phyloP scores from a whole-genome alignment of 164 flowering plant species.

The Litsea cubeba region DNA sequence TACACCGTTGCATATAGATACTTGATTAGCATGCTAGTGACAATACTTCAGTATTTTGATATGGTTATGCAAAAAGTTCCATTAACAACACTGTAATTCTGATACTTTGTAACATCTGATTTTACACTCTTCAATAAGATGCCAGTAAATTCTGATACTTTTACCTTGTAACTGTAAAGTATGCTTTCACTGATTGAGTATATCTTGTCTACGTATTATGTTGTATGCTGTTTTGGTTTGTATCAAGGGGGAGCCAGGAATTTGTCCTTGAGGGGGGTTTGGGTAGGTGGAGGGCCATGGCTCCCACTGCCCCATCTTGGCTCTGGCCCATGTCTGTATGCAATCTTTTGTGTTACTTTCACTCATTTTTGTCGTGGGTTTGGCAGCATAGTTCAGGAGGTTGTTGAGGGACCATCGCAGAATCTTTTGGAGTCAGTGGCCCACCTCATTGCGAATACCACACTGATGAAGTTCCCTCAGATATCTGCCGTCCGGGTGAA shows the following conservation, averaged over 20 bases:
- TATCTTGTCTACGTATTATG: neutral
- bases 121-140: neutral
- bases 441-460: constrained; percentile 52
- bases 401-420: constrained; percentile 63
- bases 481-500: constrained; percentile 70
- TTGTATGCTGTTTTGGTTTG: neutral
- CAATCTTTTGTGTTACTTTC: constrained; percentile 1
- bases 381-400: constrained; percentile 59
- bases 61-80: neutral
- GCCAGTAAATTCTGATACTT: neutral
- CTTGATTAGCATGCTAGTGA: neutral
- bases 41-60: neutral
- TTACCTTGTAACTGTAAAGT: neutral
- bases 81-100: neutral
- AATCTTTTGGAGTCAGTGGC: constrained; percentile 87
- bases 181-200: neutral
- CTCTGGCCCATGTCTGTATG: too few relatives aligned
- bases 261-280: too few relatives aligned
- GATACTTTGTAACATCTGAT: neutral
- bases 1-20: neutral
- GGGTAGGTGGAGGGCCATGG: too few relatives aligned
- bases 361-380: neutral
- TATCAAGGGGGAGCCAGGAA: neutral
- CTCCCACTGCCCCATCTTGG: too few relatives aligned
- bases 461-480: constrained; percentile 41